Percentiles rank a stretch among this genome's conserved stretches.
Conservation (phyloP, 306 rosid species). For the Cucurbita maxima region DNA sequence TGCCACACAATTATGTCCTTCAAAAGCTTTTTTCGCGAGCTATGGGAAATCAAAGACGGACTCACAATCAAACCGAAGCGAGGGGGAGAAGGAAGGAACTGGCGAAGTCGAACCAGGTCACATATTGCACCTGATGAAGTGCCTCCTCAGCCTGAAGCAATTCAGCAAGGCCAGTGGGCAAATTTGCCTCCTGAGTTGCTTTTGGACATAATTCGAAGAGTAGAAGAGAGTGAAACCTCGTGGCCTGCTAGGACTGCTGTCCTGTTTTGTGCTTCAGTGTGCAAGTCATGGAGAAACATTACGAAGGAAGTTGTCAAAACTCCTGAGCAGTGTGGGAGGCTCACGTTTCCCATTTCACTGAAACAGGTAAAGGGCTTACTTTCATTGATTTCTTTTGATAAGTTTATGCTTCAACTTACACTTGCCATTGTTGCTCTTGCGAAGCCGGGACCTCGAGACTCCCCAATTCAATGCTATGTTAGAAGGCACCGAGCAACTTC, state of each 20-base stretch:
- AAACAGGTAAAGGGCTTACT: constrained; percentile 47
- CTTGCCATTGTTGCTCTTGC: constrained; percentile 6
- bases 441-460: constrained; percentile 80
- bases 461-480: constrained; percentile 70
- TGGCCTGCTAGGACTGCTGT: constrained; percentile 68
- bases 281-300: constrained; percentile 64
- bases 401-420: not conserved
- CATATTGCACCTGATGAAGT: constrained; percentile 57
- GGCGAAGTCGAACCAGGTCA: constrained; percentile 43
- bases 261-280: constrained; percentile 64
- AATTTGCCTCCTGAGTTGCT: constrained; percentile 64
- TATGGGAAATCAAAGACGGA: constrained; percentile 62
- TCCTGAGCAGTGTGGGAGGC: constrained; percentile 72
- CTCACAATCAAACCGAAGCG: constrained; percentile 49
- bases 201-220: constrained; percentile 61
- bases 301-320: constrained; percentile 54
- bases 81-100: constrained; percentile 37
- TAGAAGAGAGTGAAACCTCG: constrained; percentile 58
- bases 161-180: constrained; percentile 51
- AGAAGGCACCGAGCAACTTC: constrained; percentile 65
- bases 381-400: not conserved
- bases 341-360: constrained; percentile 77
- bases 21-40: constrained; percentile 48
- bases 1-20: constrained; percentile 43
- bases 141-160: constrained; percentile 14